Percentiles rank a stretch among this genome's conserved stretches.
Evolutionary conservation across 805 yeast species (phyloP).

Genomic region (Tetrapisispora iriomotensis): DNA sequence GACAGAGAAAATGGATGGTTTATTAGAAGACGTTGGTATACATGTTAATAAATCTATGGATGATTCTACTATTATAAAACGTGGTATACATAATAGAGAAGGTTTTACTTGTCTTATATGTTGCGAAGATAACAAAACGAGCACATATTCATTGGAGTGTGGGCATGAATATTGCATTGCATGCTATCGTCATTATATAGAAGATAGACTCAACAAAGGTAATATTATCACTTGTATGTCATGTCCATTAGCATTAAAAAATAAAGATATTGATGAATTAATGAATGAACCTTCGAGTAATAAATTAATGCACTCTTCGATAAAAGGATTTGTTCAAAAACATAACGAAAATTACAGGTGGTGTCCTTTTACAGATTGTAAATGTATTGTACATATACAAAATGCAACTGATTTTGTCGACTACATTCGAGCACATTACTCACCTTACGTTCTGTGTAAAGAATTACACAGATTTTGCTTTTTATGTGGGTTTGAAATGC

Average conservation of each 20-base stretch:
- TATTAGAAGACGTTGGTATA: conserved; percentile 31
- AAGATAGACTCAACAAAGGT: conserved; percentile 35
- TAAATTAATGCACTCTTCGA: conserved; percentile 28
- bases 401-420: conserved; percentile 23
- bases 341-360: conserved; percentile 43
- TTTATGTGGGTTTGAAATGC: conserved; percentile 64
- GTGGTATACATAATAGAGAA: conserved; percentile 5
- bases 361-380: conserved; percentile 85
- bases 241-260: conserved; percentile 34
- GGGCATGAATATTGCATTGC: conserved; percentile 57
- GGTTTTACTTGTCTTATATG: conserved; percentile 57
- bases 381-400: conserved; percentile 40
- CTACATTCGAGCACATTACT: conserved; percentile 19
- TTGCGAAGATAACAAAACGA: conserved; percentile 42
- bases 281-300: conserved; percentile 29
- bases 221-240: conserved; percentile 57
- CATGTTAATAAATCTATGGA: not conserved
- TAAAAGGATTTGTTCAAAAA: conserved; percentile 44
- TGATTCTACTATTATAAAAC: not conserved
- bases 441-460: conserved; percentile 65
- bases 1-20: conserved; percentile 34
- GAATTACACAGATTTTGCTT: conserved; percentile 69
- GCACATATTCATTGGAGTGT: conserved; percentile 50
- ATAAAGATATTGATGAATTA: conserved; percentile 33
- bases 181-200: conserved; percentile 59